phyloP scores from a whole-genome alignment of 306 rosid species.

The Spatholobus suberectus region DNA sequence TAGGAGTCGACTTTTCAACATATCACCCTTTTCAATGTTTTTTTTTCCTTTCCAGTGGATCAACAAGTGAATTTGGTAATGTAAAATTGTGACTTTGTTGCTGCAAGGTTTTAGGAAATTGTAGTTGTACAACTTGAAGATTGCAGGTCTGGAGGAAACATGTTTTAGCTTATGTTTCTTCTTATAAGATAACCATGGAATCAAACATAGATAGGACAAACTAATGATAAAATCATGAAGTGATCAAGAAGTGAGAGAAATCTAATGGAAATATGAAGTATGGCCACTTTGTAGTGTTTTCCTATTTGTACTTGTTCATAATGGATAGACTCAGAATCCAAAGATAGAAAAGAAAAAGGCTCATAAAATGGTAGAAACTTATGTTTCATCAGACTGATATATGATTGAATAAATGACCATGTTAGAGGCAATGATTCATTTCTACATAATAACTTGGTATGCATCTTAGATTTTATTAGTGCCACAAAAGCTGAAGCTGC shows the following conservation, averaged over 20 bases:
- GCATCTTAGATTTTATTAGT: too few relatives aligned
- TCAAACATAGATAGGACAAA: background rate
- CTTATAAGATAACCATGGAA: background rate
- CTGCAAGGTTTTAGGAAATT: background rate
- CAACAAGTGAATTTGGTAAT: background rate
- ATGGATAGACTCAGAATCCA: background rate
- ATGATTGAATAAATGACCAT: too few relatives aligned
- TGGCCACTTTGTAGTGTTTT: background rate
- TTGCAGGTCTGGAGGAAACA: slow-evolving; percentile 4
- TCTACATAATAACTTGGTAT: background rate
- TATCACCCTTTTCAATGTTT: background rate
- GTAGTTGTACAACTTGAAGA: background rate
- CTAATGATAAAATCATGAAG: background rate
- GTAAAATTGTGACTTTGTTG: slow-evolving; percentile 1
- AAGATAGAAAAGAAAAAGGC: background rate
- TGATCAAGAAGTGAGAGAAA: background rate
- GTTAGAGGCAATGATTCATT: slow-evolving; percentile 2
- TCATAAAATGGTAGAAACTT: too few relatives aligned
- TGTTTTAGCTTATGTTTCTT: slow-evolving; percentile 5
- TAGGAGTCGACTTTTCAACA: background rate
- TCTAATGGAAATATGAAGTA: background rate
- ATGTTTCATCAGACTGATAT: too few relatives aligned
- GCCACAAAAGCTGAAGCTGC: too few relatives aligned
- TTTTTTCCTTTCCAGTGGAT: background rate
- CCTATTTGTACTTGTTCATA: slow-evolving; percentile 9